Base-by-base conservation (phyloP, 257 asterid genomes). In the Ocimum tenuiflorum region DNA sequence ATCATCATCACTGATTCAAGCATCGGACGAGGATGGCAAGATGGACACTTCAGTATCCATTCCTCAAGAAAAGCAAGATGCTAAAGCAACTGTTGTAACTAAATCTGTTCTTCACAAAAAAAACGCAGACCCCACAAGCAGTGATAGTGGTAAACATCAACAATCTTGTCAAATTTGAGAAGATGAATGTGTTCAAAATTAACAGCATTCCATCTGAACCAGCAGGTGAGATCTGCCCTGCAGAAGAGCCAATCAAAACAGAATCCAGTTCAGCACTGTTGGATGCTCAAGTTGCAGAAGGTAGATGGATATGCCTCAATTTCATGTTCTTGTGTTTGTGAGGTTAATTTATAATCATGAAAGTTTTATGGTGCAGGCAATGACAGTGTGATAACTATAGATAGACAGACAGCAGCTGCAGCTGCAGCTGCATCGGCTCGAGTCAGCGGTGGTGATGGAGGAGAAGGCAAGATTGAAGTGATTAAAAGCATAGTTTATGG, bases 401-500 rank as follows among this genome's bases (percentile, higher is more conserved):
- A n/a, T n/a, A n/a, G n/a, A n/a, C n/a, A n/a, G n/a, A n/a, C n/a
- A n/a, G n/a, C n/a, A n/a, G n/a, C n/a, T n/a, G n/a, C n/a, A n/a
- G 46, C 75, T 35, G 50, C 41, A 60, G 0, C 36, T 31, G 36
- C 36, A 31, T 5, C 7, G 35, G 36, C 82, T 57, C 87, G 68
- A 75, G 63, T 1, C 20, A 36, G 54, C n/a, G 41, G 20, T 23
- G 78, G 67, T 35, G 81, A 60, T 31, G 33, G 55, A 56, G 75
- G 75, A 60, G 83, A 66, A 55, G 54, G 63, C 58, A 71, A 63
- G 70, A 72, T 89, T 41, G 96, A 86, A 75, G 89, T 88, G 45
- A 72, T 91, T 54, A 88, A 85, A 58, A 88, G 96, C 79, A 73
- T 91, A 38, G 87, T 88, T 27, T 91, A 85, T 51, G 95, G 95